Evolutionary conservation across 345 rosid genomes (phyloP).

Genomic region (Eucalyptus polyanthemos): DNA sequence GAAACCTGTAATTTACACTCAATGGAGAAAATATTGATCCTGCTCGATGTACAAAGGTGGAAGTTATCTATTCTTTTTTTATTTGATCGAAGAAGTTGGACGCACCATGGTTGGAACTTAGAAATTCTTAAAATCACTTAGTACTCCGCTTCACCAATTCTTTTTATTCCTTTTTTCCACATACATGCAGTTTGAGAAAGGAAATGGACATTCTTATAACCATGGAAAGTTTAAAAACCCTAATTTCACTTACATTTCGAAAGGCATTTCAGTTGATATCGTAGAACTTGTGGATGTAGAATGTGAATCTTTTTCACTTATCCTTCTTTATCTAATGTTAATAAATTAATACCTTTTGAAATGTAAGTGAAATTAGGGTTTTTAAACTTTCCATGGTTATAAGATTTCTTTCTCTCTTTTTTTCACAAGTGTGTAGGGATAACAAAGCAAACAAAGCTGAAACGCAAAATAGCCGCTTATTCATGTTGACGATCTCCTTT

Average conservation of each 20-base stretch:
- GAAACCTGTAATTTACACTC: neutral
- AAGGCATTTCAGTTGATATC: no score
- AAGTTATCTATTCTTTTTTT: neutral
- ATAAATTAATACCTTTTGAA: no score
- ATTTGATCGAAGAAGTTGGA: neutral
- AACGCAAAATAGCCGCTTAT: no score
- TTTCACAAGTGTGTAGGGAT: no score
- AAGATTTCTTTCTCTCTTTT: no score
- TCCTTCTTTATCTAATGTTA: neutral
- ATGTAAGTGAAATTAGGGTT: no score
- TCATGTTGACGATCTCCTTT: no score
- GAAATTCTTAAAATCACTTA: neutral
- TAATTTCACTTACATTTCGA: no score
- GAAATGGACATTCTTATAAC: neutral
- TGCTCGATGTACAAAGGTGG: neutral
- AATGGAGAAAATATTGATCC: neutral
- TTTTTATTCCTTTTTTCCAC: neutral
- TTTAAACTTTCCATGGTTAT: no score
- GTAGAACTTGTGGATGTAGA: neutral
- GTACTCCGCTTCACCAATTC: neutral
- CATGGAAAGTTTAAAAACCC: no score
- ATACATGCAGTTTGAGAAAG: neutral
- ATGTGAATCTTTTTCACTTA: neutral
- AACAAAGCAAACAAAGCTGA: no score
- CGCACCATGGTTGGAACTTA: neutral